Conservation (phyloP, 163 green algal species). For the Volvox carteri region DNA sequence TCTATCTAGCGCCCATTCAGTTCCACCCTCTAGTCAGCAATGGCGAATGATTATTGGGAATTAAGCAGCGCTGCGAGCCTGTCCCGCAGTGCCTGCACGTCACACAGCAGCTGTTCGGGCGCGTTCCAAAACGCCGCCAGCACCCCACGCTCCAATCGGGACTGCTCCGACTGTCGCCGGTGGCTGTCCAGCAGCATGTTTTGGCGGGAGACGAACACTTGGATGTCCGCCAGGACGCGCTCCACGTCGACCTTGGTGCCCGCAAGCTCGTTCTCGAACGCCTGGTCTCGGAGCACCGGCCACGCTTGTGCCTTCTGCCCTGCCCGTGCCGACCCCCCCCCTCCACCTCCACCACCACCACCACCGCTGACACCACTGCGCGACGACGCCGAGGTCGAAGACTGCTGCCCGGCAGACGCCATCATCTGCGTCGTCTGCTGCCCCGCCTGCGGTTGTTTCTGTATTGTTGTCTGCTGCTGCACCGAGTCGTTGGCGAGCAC, state of each 20-base stretch:
- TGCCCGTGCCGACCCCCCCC: neutral
- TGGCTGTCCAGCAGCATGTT: constrained; percentile 27
- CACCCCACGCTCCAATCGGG: constrained; percentile 39
- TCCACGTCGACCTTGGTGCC: neutral
- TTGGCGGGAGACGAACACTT: neutral
- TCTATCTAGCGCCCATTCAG: too few relatives aligned
- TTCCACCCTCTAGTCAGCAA: too few relatives aligned
- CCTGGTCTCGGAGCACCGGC: constrained; percentile 40
- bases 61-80: constrained; percentile 34
- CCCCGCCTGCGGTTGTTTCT: neutral
- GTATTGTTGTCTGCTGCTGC: neutral
- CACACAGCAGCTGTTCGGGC: constrained; percentile 24
- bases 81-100: constrained; percentile 32
- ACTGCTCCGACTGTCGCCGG: constrained; percentile 22
- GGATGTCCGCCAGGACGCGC: neutral
- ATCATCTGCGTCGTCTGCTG: neutral
- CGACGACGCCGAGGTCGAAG: neutral
- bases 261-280: constrained; percentile 1
- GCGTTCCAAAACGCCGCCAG: constrained; percentile 36
- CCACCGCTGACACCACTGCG: neutral
- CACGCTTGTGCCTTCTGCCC: constrained; percentile 15
- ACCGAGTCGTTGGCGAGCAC: neutral
- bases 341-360: too few relatives aligned
- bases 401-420: too few relatives aligned
- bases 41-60: constrained; percentile 9